Evolutionary conservation across 2,329 filamentous ascomycete species (phyloP), one percentile per base, ranked within the genome.

Genomic region (Penicillium janthinellum): DNA sequence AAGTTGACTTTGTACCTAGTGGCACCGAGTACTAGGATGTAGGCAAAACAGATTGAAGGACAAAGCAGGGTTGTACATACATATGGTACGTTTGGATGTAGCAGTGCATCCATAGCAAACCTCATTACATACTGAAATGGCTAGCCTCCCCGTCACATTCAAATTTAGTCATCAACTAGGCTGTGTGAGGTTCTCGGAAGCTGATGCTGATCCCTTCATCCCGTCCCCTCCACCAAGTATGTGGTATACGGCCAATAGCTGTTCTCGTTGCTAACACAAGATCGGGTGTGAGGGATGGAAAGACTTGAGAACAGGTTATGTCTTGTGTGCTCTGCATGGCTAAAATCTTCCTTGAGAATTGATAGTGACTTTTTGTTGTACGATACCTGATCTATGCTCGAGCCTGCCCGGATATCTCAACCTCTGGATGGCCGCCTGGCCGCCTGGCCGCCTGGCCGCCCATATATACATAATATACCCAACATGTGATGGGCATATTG

Each of bases 161-260:
- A 8, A 20, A n/a, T 57, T 57, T 54, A 48, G 50, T 60, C 53
- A 60, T 62, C 60, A 51, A 47, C 47, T 44, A 58, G 57, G 57
- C 54, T 56, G 57, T 62, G 60, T 49, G 10, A 28, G 25, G 5
- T 31, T 31, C 31, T 31, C 7, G 31, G 31, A 31, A 31, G 31
- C 31, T 31, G 31, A 31, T 34, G 48, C 34, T 39, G 49, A 44
- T 52, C 12, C 7, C 37, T 20, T 31, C 14, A 15, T 44, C 28
- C 47, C n/a, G 8, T 28, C 44, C 28, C 15, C 49, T 37, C 20
- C n/a, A 28, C 22, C 20, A 38, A 51, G 45, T 41, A 42, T 35
- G 41, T 57, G 49, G 47, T 50, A 25, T 5, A 17, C 15, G n/a
- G 38, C 56, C 57, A 59, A 60, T 63, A 39, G 39, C 11, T 41